phyloP scores from a whole-genome alignment of 768 basidiomycete species.

The Phylloporus arenicola region DNA sequence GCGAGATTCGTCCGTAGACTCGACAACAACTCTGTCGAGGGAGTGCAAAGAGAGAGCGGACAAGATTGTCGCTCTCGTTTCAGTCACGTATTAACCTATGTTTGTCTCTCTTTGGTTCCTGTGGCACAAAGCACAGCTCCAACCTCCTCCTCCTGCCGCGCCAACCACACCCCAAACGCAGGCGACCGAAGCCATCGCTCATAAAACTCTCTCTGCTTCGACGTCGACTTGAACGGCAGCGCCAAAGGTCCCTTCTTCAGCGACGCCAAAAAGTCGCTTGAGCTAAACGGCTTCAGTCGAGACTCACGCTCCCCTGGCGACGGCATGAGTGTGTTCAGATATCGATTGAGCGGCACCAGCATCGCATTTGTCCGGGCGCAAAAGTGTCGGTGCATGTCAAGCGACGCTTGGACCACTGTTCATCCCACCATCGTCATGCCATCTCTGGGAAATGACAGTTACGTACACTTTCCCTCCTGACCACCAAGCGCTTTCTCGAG shows the following conservation, averaged over 20 bases:
- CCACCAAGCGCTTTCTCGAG: constrained; percentile 58
- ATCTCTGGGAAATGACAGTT: neutral
- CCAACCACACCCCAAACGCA: constrained; percentile 76
- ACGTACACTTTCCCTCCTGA: constrained; percentile 49
- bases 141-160: constrained; percentile 68
- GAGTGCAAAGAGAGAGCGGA: constrained; percentile 10
- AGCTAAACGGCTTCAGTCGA: constrained; percentile 66
- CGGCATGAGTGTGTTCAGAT: constrained; percentile 84
- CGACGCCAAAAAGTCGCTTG: constrained; percentile 63
- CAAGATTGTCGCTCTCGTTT: constrained; percentile 3
- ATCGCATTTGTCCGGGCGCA: constrained; percentile 79
- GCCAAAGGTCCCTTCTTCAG: constrained; percentile 65
- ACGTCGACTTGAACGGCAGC: constrained; percentile 67
- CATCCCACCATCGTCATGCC: neutral
- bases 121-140: constrained; percentile 44
- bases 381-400: constrained; percentile 74
- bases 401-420: constrained; percentile 57
- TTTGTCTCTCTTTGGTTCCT: constrained; percentile 22
- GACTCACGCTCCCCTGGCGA: constrained; percentile 44
- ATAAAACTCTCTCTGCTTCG: constrained; percentile 69
- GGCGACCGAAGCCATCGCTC: constrained; percentile 71
- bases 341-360: constrained; percentile 85
- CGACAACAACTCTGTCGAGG: no score
- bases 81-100: constrained; percentile 16
- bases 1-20: constrained; percentile 13